Conservation (phyloP, 495 filamentous ascomycete species). For the Hypoxylon trugodes region DNA sequence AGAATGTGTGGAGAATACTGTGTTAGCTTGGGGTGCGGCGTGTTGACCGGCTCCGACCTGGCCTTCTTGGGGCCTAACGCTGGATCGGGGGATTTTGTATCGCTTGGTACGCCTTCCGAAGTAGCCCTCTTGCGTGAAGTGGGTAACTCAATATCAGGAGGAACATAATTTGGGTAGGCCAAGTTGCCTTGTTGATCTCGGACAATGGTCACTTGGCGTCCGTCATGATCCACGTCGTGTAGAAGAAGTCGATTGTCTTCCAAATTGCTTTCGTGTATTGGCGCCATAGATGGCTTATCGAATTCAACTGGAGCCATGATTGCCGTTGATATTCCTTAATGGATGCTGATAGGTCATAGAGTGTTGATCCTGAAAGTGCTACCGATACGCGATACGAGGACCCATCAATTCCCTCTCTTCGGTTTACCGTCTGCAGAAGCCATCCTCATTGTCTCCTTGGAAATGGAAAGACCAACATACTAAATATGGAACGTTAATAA, state of each 20-base stretch:
- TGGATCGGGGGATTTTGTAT: slow-evolving; percentile 3
- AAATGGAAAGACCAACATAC: not conserved
- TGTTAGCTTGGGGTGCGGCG: slow-evolving; percentile 4
- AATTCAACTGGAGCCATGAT: slow-evolving; percentile 34
- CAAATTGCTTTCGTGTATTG: slow-evolving; percentile 8
- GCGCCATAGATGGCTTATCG: slow-evolving; percentile 29
- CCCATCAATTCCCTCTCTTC: too few species aligned
- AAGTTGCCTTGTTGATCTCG: slow-evolving; percentile 46
- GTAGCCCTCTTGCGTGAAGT: slow-evolving; percentile 22
- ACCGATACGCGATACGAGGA: too few species aligned
- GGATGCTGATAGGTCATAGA: not conserved
- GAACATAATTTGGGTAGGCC: slow-evolving; percentile 50
- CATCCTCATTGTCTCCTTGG: too few species aligned
- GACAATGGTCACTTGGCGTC: slow-evolving; percentile 39
- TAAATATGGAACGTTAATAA: not conserved
- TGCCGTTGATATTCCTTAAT: not conserved
- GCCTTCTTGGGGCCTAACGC: slow-evolving; percentile 24
- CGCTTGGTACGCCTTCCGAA: slow-evolving; percentile 6
- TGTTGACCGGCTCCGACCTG: slow-evolving; percentile 22
- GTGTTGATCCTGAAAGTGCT: not conserved
- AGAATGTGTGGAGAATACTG: slow-evolving; percentile 34
- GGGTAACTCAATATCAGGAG: slow-evolving; percentile 46
- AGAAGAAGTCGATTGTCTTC: slow-evolving; percentile 6
- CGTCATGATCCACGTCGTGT: slow-evolving; percentile 23
- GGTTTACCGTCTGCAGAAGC: too few species aligned